Evolutionary conservation across 2,329 filamentous ascomycete genomes (phyloP).

Genomic region (Aspergillus glaucus): DNA sequence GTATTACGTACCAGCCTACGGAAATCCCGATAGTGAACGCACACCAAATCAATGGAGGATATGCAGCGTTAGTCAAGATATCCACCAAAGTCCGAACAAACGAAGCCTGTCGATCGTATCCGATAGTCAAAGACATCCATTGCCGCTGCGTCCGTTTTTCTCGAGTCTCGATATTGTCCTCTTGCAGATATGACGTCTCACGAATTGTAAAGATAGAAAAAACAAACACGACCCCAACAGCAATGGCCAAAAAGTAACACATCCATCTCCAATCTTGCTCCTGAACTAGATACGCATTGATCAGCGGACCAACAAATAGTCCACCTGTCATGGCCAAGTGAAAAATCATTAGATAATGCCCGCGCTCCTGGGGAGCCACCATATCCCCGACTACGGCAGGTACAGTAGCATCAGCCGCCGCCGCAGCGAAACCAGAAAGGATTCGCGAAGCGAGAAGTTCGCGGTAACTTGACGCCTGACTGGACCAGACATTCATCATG

Average conservation of each 20-base stretch:
- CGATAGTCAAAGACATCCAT: conserved; percentile 17
- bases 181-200: conserved; percentile 16
- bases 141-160: conserved; percentile 8
- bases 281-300: conserved; percentile 20
- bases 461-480: conserved; percentile 17
- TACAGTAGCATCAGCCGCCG: conserved; percentile 32
- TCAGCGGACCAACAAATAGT: conserved; percentile 33
- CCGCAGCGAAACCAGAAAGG: conserved; percentile 20
- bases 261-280: conserved; percentile 20
- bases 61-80: conserved; percentile 16
- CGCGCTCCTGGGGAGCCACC: conserved; percentile 29
- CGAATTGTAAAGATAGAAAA: conserved; percentile 17
- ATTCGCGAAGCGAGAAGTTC: conserved; percentile 23
- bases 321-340: conserved; percentile 30
- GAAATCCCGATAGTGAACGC: conserved; percentile 22
- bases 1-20: conserved; percentile 16
- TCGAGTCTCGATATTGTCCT: not conserved
- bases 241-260: conserved; percentile 20
- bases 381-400: conserved; percentile 32
- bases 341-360: conserved; percentile 35
- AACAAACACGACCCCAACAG: conserved; percentile 13
- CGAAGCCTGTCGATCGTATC: conserved; percentile 18
- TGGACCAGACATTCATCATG: conserved; percentile 31
- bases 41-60: conserved; percentile 22
- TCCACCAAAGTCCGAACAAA: conserved; percentile 17